phyloP scores from a whole-genome alignment of 495 filamentous ascomycete genomes.

The Penicillium alfredii region DNA sequence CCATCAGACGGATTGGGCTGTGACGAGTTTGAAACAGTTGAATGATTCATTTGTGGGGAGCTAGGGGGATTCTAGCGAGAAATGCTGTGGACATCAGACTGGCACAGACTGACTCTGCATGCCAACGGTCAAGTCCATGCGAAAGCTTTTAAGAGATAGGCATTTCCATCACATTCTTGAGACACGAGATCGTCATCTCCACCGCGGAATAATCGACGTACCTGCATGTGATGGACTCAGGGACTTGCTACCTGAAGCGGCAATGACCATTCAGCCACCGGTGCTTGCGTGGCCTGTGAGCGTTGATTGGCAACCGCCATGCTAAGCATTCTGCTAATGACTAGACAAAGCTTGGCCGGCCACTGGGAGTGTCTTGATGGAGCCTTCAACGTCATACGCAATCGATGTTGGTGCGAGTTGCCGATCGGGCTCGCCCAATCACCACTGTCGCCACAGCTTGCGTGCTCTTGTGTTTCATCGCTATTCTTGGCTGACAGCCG shows the following conservation, averaged over 20 bases:
- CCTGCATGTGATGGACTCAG: constrained; percentile 8
- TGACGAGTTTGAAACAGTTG: too few relatives aligned
- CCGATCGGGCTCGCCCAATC: constrained; percentile 18
- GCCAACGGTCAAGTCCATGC: too few relatives aligned
- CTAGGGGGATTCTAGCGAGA: too few relatives aligned
- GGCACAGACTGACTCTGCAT: too few relatives aligned
- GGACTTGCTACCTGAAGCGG: constrained; percentile 10
- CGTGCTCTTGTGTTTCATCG: constrained; percentile 14
- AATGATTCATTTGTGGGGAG: too few relatives aligned
- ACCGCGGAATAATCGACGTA: constrained; percentile 7
- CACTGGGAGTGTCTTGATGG: constrained; percentile 9
- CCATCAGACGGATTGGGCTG: too few relatives aligned
- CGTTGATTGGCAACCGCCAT: constrained; percentile 13
- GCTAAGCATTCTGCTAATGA: constrained; percentile 24
- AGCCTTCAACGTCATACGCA: constrained; percentile 19
- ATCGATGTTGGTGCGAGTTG: constrained; percentile 6
- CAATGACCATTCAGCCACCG: constrained; percentile 16
- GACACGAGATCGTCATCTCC: constrained; percentile 3
- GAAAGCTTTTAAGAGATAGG: too few relatives aligned
- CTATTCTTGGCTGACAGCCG: constrained; percentile 21
- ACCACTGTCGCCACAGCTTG: constrained; percentile 18
- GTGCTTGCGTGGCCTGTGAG: constrained; percentile 19
- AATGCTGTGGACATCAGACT: too few relatives aligned
- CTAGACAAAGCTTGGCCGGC: constrained; percentile 5
- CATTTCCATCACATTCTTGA: constrained; percentile 11